Base-by-base conservation (phyloP, 2,329 filamentous ascomycete genomes). In the Monosporascus sp. region DNA sequence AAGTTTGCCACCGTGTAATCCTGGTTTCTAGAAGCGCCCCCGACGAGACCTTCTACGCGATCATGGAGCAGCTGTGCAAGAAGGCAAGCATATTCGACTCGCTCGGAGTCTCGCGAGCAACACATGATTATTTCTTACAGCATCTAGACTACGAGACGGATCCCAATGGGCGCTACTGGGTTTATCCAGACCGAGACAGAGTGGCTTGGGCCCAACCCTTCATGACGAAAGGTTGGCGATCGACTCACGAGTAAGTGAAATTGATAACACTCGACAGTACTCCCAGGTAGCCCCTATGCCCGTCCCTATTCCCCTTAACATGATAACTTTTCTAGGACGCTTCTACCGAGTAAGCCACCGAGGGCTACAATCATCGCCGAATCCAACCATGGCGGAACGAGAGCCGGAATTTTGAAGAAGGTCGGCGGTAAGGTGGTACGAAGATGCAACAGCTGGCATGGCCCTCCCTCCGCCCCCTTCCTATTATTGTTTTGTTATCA, bases 141-240 rank as follows among this genome's bases (percentile, higher is more conserved):
- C 22, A 46, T 22, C 22, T 46, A 14, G 43, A 46, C 17, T 26
- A 46, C 20, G 14, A 15, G 22, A 22, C 20, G 20, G n/a, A 46
- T 17, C 31, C 17, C 31, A 8, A 45, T 28, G 2, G 52, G 28
- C 15, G 26, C 1, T 58, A 58, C 47, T 65, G 53, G 72, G 72
- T 24, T 72, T 77, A 58, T 68, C 65, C 52, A 75, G 76, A 61
- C 77, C 80, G 40, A 65, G 66, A 59, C n/a, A 24, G 2, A 8
- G 51, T 63, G 0, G 28, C 58, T 48, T 64, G 62, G 62, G 9
- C 2, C 1, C 9, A 57, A 1, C 61, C 60, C 5, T 65, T 65
- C 49, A 65, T 62, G 60, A 18, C 17, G 2, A 52, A 2, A 3
- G 60, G 62, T 6, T 24, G 51, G 7, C 51, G 49, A 3, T 56